A percentile compares a stretch with the other conserved stretches of the same genome.
phyloP scores from a whole-genome alignment of 164 flowering plant genomes.

The Cinnamomum chago region DNA sequence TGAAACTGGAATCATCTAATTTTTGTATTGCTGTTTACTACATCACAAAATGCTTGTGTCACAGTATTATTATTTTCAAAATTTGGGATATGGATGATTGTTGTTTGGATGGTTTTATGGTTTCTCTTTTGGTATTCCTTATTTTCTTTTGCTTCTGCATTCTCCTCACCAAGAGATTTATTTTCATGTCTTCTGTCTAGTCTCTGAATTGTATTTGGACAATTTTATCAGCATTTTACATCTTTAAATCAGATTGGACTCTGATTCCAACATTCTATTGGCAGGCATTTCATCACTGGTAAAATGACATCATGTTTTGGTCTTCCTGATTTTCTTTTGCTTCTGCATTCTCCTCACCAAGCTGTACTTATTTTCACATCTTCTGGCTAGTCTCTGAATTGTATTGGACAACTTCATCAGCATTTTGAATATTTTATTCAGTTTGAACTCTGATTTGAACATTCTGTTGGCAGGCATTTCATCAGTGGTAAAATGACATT shows the following conservation, averaged over 20 bases:
- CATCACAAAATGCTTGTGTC: too few species aligned
- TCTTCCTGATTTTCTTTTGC: neutral
- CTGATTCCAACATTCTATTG: constrained; percentile 12
- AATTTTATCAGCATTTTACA: neutral
- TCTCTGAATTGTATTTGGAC: neutral
- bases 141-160: neutral
- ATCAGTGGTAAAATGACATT: constrained; percentile 39
- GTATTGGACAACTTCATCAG: neutral
- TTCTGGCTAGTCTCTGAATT: neutral
- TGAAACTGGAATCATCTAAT: neutral
- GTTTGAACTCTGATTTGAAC: constrained; percentile 8
- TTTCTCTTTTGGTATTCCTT: neutral
- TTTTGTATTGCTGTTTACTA: too few species aligned
- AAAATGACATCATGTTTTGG: constrained; percentile 23
- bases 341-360: neutral
- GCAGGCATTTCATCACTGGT: constrained; percentile 51
- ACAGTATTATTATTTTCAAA: too few species aligned
- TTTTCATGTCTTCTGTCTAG: neutral
- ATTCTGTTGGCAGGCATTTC: constrained; percentile 40
- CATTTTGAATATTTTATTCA: neutral
- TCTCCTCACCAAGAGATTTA: neutral
- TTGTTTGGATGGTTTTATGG: neutral
- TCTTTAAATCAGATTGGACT: neutral
- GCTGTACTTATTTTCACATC: neutral
- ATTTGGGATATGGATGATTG: neutral